A percentile compares a stretch with the other conserved stretches of the same genome.
Conservation (phyloP, 176 grass and related monocot species). For the Calamus simplicifolius region DNA sequence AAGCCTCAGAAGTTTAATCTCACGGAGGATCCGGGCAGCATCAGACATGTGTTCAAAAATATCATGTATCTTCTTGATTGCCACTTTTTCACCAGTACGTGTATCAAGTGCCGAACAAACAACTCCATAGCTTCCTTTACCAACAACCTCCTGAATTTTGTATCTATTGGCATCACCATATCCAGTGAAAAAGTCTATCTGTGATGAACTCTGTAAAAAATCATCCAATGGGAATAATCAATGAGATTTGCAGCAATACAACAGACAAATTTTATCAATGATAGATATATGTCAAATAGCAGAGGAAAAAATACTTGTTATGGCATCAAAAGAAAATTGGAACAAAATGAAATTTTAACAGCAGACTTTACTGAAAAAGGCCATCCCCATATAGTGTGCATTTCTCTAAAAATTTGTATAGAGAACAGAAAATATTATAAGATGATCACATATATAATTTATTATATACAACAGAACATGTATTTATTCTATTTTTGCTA, state of each 20-base stretch:
- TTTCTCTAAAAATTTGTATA: no score
- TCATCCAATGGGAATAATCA: constrained; percentile 4
- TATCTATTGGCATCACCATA: constrained; percentile 94
- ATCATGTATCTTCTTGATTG: constrained; percentile 97
- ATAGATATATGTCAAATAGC: background rate
- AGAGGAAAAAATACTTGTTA: background rate
- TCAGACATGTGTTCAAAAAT: constrained; percentile 99
- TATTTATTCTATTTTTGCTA: no score
- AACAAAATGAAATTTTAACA: no score
- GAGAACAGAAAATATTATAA: no score
- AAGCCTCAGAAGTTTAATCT: constrained; percentile 92
- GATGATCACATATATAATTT: no score
- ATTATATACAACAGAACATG: no score
- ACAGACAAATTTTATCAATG: constrained; percentile 9
- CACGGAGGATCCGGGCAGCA: constrained; percentile 88
- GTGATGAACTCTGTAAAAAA: constrained; percentile 50
- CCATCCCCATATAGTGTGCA: no score
- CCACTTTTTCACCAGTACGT: constrained; percentile 87
- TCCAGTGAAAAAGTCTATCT: constrained; percentile 87
- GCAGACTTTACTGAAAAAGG: no score
- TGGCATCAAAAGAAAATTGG: background rate
- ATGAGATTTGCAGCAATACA: background rate
- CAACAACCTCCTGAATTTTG: constrained; percentile 97
- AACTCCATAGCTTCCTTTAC: constrained; percentile 96
- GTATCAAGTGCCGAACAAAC: constrained; percentile 92